Conservation (phyloP, 2,329 filamentous ascomycete genomes). For the Xylaria sp. region DNA sequence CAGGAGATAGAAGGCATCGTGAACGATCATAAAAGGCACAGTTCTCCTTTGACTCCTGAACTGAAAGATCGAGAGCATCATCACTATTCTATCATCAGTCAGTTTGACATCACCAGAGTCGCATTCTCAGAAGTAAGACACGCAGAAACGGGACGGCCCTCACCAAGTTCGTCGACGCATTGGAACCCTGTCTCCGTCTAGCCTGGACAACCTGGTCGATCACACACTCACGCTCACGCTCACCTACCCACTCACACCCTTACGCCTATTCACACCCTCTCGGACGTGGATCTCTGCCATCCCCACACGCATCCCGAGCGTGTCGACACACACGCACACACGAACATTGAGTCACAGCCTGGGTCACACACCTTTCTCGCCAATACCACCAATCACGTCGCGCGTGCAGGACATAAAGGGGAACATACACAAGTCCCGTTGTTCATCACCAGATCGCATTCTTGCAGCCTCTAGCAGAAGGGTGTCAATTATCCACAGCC, state of each 20-base stretch:
- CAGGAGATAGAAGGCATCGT: no score
- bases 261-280: neutral
- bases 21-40: slow-evolving; percentile 18
- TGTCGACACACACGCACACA: slow-evolving; percentile 1
- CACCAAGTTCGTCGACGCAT: slow-evolving; percentile 17
- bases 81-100: slow-evolving; percentile 19
- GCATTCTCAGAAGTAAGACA: slow-evolving; percentile 22
- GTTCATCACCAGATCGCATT: slow-evolving; percentile 15
- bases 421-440: neutral
- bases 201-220: neutral
- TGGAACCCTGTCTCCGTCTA: slow-evolving; percentile 11
- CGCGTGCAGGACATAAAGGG: slow-evolving; percentile 7
- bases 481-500: neutral
- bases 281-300: neutral
- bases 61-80: slow-evolving; percentile 5
- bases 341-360: slow-evolving; percentile 7
- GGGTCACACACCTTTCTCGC: slow-evolving; percentile 13
- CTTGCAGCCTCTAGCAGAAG: neutral
- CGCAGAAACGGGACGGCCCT: slow-evolving; percentile 25
- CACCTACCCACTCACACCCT: neutral
- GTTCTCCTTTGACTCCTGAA: slow-evolving; percentile 10
- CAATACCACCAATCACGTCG: slow-evolving; percentile 16
- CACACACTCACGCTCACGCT: neutral
- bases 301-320: slow-evolving; percentile 12
- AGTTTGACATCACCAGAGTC: slow-evolving; percentile 11